These are phyloP conservation scores for Saksenaea oblongispora DNA, from an alignment of 371 early-diverging fungal species.

Conservation along the genomic window DNA sequence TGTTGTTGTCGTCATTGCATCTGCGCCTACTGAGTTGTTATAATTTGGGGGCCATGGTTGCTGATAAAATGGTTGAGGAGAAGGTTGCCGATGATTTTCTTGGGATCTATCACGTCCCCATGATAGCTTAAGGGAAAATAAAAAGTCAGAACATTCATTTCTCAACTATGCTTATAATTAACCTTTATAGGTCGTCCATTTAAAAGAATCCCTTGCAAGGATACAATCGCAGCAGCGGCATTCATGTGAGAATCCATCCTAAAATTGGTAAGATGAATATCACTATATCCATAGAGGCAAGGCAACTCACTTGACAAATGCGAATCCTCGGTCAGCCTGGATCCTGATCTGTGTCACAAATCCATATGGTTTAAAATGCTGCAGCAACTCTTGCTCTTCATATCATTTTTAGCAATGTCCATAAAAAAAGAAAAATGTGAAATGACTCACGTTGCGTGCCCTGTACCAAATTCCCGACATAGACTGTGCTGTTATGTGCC, in stretches of 20 bases:
- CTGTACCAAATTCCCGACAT: conserved; percentile 72
- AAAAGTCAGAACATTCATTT: background rate
- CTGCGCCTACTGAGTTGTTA: background rate
- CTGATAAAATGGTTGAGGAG: background rate
- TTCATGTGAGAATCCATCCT: conserved; percentile 2
- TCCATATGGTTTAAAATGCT: conserved; percentile 78
- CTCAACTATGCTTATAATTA: background rate
- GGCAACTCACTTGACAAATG: conserved; percentile 74
- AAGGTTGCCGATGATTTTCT: background rate
- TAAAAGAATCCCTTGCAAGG: background rate
- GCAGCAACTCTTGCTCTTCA: conserved; percentile 18
- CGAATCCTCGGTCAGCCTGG: conserved; percentile 88
- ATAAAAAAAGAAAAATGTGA: background rate
- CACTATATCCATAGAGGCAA: background rate
- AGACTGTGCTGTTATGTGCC: conserved; percentile 82
- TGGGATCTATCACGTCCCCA: conserved; percentile 2
- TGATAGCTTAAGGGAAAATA: background rate
- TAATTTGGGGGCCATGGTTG: background rate
- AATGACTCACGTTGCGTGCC: background rate
- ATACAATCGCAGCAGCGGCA: conserved; percentile 7
- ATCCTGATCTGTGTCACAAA: conserved; percentile 74
- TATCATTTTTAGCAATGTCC: background rate
- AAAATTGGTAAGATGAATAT: background rate
- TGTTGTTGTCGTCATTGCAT: background rate
- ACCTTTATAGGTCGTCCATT: background rate